phyloP scores from a whole-genome alignment of 805 yeast genomes.

The Metschnikowia chrysomelidarum region DNA sequence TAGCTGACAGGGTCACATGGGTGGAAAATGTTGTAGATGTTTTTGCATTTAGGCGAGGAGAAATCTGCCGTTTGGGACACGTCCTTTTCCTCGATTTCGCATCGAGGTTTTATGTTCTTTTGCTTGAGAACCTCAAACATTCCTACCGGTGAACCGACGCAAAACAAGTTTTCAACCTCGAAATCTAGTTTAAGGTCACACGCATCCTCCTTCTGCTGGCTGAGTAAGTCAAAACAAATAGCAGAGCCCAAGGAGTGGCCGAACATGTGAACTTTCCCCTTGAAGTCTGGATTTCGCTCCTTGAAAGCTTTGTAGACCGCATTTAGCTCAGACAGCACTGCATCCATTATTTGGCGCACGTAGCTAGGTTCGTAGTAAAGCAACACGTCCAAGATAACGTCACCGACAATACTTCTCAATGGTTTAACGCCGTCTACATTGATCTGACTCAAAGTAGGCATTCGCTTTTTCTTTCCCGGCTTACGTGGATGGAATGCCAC shows the following conservation, averaged over 20 bases:
- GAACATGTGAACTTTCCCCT: slow-evolving; percentile 77
- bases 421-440: slow-evolving; percentile 78
- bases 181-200: slow-evolving; percentile 49
- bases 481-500: slow-evolving; percentile 58
- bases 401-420: slow-evolving; percentile 76
- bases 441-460: slow-evolving; percentile 68
- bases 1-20: slow-evolving; percentile 92
- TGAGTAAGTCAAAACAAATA: slow-evolving; percentile 71
- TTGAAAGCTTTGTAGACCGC: slow-evolving; percentile 55
- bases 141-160: slow-evolving; percentile 90
- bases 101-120: slow-evolving; percentile 51
- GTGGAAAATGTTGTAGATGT: slow-evolving; percentile 80
- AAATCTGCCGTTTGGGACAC: slow-evolving; percentile 14
- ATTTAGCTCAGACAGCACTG: slow-evolving; percentile 66
- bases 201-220: slow-evolving; percentile 42
- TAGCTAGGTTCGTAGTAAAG: slow-evolving; percentile 71
- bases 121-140: slow-evolving; percentile 74
- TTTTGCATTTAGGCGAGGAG: slow-evolving; percentile 56
- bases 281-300: slow-evolving; percentile 64
- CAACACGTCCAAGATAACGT: slow-evolving; percentile 80
- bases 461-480: slow-evolving; percentile 33
- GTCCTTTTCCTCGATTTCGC: slow-evolving; percentile 16
- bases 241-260: slow-evolving; percentile 95
- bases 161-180: slow-evolving; percentile 70
- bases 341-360: slow-evolving; percentile 56